Percentiles rank a stretch among this genome's conserved stretches.
phyloP scores from a whole-genome alignment of 176 grass and related monocot genomes.

The Lolium rigidum region DNA sequence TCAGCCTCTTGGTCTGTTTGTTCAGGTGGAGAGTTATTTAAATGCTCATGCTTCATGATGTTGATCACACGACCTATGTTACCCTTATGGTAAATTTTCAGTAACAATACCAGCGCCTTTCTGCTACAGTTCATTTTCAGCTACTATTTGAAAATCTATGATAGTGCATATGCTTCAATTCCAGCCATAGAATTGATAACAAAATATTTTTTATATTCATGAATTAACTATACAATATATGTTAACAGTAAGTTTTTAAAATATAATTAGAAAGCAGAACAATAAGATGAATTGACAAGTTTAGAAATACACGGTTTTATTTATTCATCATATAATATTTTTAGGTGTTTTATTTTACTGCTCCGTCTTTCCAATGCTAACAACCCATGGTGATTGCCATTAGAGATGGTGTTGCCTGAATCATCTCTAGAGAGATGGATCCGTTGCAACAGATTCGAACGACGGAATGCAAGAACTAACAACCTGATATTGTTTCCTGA shows the following conservation, averaged over 20 bases:
- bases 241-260: neutral
- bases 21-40: conserved; percentile 77
- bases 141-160: conserved; percentile 1
- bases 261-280: neutral
- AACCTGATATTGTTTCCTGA: neutral
- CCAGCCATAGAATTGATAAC: neutral
- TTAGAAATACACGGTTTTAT: neutral
- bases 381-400: neutral
- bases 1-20: conserved; percentile 25
- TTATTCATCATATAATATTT: conserved; percentile 19
- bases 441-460: neutral
- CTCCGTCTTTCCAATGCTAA: neutral
- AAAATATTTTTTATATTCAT: neutral
- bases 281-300: neutral
- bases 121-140: neutral
- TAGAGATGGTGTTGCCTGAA: neutral
- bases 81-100: conserved; percentile 62
- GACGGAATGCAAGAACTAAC: neutral
- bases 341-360: conserved; percentile 16
- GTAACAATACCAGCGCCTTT: neutral
- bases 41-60: conserved; percentile 59
- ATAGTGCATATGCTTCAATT: neutral
- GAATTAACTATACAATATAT: neutral
- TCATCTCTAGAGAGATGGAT: neutral
- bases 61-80: conserved; percentile 53